Evolutionary conservation across 2,329 filamentous ascomycete genomes (phyloP).

Genomic region (Cordyceps pruinosa): DNA sequence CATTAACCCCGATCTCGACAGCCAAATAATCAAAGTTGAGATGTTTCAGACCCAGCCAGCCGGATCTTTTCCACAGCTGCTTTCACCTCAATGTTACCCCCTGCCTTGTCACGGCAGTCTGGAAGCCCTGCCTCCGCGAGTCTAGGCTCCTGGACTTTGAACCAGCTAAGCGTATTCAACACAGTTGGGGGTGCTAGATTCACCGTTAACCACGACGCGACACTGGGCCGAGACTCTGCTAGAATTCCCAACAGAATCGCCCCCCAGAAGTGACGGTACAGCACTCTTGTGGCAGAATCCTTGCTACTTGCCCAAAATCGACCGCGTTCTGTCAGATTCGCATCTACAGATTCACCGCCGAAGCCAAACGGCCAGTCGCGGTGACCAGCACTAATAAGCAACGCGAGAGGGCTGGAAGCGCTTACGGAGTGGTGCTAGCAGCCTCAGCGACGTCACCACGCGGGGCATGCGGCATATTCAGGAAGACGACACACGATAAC

Average conservation of each 20-base stretch:
- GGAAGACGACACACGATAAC: background rate
- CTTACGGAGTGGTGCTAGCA: background rate
- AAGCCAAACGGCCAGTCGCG: too few species aligned
- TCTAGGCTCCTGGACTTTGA: conserved; percentile 1
- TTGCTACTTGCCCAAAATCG: background rate
- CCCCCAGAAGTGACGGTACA: background rate
- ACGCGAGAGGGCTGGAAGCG: background rate
- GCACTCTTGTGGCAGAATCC: background rate
- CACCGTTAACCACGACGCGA: background rate
- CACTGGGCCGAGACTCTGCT: background rate
- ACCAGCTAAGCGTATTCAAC: background rate
- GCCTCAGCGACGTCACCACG: conserved; percentile 9
- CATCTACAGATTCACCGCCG: background rate
- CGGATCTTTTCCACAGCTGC: background rate
- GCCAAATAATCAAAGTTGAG: background rate
- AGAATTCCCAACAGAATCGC: background rate
- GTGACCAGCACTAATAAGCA: background rate
- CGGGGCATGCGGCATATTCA: conserved; percentile 11
- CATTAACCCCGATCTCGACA: background rate
- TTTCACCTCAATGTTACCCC: conserved; percentile 3
- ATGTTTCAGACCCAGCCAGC: background rate
- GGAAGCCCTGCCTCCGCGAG: background rate
- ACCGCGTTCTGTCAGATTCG: background rate
- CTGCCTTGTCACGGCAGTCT: background rate
- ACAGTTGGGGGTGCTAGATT: background rate